Evolutionary conservation across 345 rosid species (phyloP).

Genomic region (Melaleuca alternifolia): DNA sequence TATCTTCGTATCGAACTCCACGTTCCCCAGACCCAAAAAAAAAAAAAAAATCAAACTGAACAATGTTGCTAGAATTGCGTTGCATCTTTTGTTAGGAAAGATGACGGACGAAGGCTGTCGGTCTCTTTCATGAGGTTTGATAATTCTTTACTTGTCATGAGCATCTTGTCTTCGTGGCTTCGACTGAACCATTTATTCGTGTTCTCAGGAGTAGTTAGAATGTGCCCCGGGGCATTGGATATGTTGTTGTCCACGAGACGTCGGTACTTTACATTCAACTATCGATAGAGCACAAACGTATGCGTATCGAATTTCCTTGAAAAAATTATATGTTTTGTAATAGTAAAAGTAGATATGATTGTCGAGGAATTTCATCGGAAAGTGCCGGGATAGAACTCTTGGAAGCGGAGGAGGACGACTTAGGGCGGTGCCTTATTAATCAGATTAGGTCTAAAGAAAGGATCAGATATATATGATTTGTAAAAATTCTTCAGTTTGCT

Average conservation of each 20-base stretch:
- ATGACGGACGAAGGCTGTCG: too few relatives aligned
- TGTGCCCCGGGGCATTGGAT: not conserved
- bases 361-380: not conserved
- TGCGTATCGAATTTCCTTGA: not conserved
- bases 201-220: not conserved
- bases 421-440: not conserved
- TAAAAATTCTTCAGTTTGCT: not conserved
- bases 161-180: too few relatives aligned
- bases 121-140: too few relatives aligned
- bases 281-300: not conserved
- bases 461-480: not conserved
- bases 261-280: not conserved
- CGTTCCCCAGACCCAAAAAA: too few relatives aligned
- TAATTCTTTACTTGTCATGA: too few relatives aligned
- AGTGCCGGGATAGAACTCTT: not conserved
- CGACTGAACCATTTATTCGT: not conserved
- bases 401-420: not conserved
- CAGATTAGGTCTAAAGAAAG: not conserved
- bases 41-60: too few relatives aligned
- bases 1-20: too few relatives aligned
- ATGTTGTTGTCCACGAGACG: not conserved
- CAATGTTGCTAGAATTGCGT: too few relatives aligned
- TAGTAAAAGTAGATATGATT: not conserved
- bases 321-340: accelerated
- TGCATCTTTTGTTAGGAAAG: too few relatives aligned